Base-by-base conservation (phyloP, 2,329 filamentous ascomycete genomes). In the Uncinocarpus reesii region DNA sequence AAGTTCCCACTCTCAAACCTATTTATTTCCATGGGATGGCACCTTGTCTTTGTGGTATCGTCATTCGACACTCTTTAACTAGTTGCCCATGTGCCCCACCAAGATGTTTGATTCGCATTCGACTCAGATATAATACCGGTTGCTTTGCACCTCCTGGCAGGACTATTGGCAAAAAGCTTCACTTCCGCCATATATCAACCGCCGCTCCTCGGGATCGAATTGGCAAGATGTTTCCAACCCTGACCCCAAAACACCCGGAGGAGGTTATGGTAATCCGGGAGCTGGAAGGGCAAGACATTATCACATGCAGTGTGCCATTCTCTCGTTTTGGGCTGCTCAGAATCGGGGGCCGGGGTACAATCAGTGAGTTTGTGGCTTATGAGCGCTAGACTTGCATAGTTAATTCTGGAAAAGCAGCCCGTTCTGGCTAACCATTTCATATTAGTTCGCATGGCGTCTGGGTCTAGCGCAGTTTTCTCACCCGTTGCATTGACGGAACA, bases 261-360 rank as follows among this genome's bases (percentile, higher is more conserved):
- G 79, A 86, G 60, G 81, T 92, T 54, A 93, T 95, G 83, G 86
- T 95, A 52, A 90, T 94, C 60, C 85, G 90, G 54, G 77, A 88
- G 58, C 70, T 96, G 57, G 46, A 47, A 11, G 86, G 84, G 1
- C 84, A 86, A 11, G 81, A 83, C 56, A 76, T 95, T 47, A 57
- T 68, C 20, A 69, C 64, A n/a, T 61, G 68, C 54, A 71, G 63
- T 7, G 76, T 88, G 1, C 92, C 92, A 6, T 98, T 98, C 68
- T 67, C 78, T 44, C 84, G 92, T 40, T 85, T 86, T 60, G 88
- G 88, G 43, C 73, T 71, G 42, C 68, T 95, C 59, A 86, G 86
- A 61, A 74, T 98, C 59, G 92, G 92, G 48, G 90, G 88, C 38
- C 77, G 92, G 60, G 89, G 80, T 53, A 96, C 92, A 4, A 73